Evolutionary conservation across 2,329 filamentous ascomycete species (phyloP), one percentile per base, ranked within the genome.

Genomic region (Rutstroemia sp.): DNA sequence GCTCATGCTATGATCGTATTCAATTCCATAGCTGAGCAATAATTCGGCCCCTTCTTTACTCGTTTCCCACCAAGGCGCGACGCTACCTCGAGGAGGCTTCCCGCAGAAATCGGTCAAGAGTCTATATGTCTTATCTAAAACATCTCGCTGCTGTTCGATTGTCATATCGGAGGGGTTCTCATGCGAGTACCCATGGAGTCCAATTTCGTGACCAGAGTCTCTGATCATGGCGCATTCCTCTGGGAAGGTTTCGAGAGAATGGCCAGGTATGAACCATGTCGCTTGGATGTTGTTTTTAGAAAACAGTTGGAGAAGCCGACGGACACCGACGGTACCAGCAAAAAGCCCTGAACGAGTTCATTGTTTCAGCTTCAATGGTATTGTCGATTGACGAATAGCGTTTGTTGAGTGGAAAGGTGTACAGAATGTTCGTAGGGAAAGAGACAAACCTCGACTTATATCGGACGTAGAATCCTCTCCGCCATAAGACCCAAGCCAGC

Each of bases 51-150:
- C 85, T 66, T 89, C 86, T 60, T 81, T 78, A 58, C 79, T 84
- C 0, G 81, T 83, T 66, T 90, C 87, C 87, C 86, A 91, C 76
- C 81, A 91, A 0, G 88, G 88, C 0, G 86, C 87, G 0, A 90
- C 87, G 41, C 79, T 84, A 1, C 88, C 87, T 0, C 85, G 75
- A 0, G 88, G 88, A 0, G 83, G 84, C 70, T 88, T 89, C 5
- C 87, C 84, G 42, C 79, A 80, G 64, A 92, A 87, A 0, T 86
- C 81, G 0, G 82, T 88, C 37, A 90, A 77, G 70, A 90, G 76
- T 21, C 79, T 78, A 67, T 84, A 89, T 17, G 86, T 89, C 70
- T 88, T 88, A 64, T 87, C 83, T 5, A 92, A 77, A 16, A 92
- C 84, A 57, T 88, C 86, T 14, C 78, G 79, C 69, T 92, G 87